Percentiles rank a stretch among this genome's conserved stretches.
Evolutionary conservation across 1,139 yeast genomes (phyloP).

Genomic region (Yamadazyma diospyri): DNA sequence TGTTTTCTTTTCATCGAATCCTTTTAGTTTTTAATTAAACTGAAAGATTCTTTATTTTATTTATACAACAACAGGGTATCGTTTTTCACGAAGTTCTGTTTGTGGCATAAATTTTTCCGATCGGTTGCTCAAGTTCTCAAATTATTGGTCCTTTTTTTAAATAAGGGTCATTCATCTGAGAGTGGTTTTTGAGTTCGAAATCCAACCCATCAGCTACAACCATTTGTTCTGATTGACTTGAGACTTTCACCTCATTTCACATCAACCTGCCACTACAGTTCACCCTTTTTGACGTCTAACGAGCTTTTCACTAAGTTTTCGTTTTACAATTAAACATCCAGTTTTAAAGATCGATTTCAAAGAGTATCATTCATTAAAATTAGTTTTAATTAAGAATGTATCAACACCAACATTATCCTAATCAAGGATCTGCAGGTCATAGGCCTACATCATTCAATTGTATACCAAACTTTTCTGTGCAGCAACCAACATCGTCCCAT

Average conservation of each 20-base stretch:
- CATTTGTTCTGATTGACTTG: no score
- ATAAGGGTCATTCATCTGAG: no score
- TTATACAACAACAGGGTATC: conserved; percentile 1
- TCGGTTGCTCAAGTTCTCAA: background rate
- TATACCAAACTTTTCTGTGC: conserved; percentile 1
- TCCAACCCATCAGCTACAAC: no score
- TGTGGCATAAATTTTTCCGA: background rate
- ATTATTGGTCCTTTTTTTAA: background rate
- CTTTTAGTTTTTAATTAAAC: conserved; percentile 16
- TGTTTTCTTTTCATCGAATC: conserved; percentile 5
- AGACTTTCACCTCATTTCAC: no score
- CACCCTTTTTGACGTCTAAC: no score
- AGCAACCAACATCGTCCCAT: conserved; percentile 10
- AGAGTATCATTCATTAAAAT: no score
- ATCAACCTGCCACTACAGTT: no score
- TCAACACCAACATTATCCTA: background rate
- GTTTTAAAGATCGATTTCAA: background rate
- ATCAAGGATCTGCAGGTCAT: conserved; percentile 1
- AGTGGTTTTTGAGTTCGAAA: no score
- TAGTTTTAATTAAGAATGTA: no score
- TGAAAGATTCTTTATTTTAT: conserved; percentile 4
- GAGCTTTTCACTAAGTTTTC: conserved; percentile 46
- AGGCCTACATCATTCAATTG: background rate
- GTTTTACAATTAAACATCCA: conserved; percentile 17
- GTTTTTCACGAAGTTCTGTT: background rate